Evolutionary conservation across 306 rosid species (phyloP), one percentile per base, ranked within the genome.

Genomic region (Dalbergia cultrata): DNA sequence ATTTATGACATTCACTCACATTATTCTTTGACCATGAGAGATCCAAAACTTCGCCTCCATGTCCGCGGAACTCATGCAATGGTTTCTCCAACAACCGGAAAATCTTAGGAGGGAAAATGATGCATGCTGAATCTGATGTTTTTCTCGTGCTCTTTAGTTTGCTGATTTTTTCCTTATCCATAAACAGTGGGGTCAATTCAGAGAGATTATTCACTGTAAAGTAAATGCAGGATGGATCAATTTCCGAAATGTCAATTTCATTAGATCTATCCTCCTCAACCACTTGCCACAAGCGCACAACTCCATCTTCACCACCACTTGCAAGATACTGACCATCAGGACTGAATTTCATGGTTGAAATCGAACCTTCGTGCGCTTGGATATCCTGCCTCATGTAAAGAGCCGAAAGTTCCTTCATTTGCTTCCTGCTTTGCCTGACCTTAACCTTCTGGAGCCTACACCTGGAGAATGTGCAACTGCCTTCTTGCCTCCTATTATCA

Each of bases 281-380:
- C 84, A 96, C 99, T 84, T 88, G 92, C 99, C 99, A 96, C 72
- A 92, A 43, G 37, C 93, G 89, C 59, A 96, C 93, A 82, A 93
- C 83, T 63, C 97, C 88, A 79, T 96, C 99, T 75, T 89, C 90
- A 56, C 99, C 98, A 11, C 91, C 99, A 83, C 94, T 96, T 41
- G 97, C 99, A 50, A 96, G 91, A 84, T 88, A 93, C 83, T 86
- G 92, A n/a, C 99, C 99, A 74, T 90, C 97, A 43, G 97, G 97
- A 80, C 99, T 96, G 63, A 96, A 96, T 70, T 96, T 96, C 97
- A 96, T 96, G 2, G 98, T 81, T 85, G 83, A 88, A 80, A 96
- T 92, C 5, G 97, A 76, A 70, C 99, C 99, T 37, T 88, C 85
- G 54, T 96, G 99, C 2, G 99, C 99, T 84, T 88, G 85, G 74